phyloP scores from a whole-genome alignment of 1,284 basidiomycete genomes.

The Puccinia triticina region DNA sequence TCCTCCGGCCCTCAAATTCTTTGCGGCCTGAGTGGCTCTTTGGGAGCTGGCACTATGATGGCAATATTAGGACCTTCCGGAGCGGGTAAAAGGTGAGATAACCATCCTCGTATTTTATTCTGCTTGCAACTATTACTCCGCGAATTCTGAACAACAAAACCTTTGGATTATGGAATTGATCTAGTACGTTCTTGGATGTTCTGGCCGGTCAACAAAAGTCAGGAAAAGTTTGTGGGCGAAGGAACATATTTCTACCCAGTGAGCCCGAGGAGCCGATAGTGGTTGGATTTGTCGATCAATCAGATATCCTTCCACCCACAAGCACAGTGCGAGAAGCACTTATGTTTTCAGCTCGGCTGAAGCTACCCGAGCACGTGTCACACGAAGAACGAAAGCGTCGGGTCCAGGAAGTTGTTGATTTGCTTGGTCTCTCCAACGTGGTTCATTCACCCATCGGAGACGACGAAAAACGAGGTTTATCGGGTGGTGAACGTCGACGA shows the following conservation, averaged over 20 bases:
- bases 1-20: conserved; percentile 63
- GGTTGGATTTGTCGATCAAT: conserved; percentile 60
- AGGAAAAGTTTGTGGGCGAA: conserved; percentile 68
- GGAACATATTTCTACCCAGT: conserved; percentile 65
- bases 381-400: conserved; percentile 70
- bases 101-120: conserved; percentile 14
- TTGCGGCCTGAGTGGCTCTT: conserved; percentile 70
- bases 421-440: conserved; percentile 73
- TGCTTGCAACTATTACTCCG: neutral
- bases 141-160: neutral
- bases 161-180: neutral
- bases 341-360: conserved; percentile 77
- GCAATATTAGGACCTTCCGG: conserved; percentile 75
- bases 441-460: conserved; percentile 76
- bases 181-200: conserved; percentile 74
- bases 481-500: conserved; percentile 74
- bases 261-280: conserved; percentile 54
- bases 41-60: conserved; percentile 78
- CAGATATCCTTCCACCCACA: conserved; percentile 75
- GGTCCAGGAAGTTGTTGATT: conserved; percentile 71
- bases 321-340: conserved; percentile 82
- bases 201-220: conserved; percentile 76
- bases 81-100: conserved; percentile 67
- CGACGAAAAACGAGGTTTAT: conserved; percentile 68
- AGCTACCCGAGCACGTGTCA: conserved; percentile 77